A percentile compares a stretch with the other conserved stretches of the same genome.
Evolutionary conservation across 257 asterid species (phyloP).

Genomic region (Jaltomata sinuosa): DNA sequence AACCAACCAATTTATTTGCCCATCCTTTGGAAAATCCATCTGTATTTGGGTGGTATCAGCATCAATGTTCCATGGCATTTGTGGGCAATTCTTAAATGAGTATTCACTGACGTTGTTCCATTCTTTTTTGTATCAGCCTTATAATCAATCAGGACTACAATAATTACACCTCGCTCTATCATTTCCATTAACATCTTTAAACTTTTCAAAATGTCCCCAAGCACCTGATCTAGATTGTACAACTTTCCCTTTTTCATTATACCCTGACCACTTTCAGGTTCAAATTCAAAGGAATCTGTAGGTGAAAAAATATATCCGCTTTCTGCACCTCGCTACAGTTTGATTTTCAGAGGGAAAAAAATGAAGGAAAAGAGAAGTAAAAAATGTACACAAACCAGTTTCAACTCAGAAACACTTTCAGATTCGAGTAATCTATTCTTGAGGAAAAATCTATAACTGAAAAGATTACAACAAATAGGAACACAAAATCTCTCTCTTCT

Average conservation of each 20-base stretch:
- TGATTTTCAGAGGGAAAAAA: not conserved
- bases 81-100: not conserved
- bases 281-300: too few relatives aligned
- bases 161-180: not conserved
- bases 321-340: not conserved
- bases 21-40: not conserved
- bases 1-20: not conserved
- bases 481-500: constrained; percentile 13
- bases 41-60: not conserved
- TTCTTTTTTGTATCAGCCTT: not conserved
- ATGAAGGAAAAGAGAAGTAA: not conserved
- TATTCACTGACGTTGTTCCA: not conserved
- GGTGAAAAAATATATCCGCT: too few relatives aligned
- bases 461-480: constrained; percentile 2
- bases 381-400: too few relatives aligned
- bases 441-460: not conserved
- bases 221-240: not conserved
- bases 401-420: not conserved
- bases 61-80: not conserved
- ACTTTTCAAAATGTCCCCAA: not conserved
- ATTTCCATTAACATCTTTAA: not conserved
- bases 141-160: not conserved
- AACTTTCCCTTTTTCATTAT: not conserved
- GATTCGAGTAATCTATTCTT: not conserved
- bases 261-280: not conserved